Base-by-base conservation (phyloP, 371 early-diverging fungal species). In the Encephalitozoon cuniculi region DNA sequence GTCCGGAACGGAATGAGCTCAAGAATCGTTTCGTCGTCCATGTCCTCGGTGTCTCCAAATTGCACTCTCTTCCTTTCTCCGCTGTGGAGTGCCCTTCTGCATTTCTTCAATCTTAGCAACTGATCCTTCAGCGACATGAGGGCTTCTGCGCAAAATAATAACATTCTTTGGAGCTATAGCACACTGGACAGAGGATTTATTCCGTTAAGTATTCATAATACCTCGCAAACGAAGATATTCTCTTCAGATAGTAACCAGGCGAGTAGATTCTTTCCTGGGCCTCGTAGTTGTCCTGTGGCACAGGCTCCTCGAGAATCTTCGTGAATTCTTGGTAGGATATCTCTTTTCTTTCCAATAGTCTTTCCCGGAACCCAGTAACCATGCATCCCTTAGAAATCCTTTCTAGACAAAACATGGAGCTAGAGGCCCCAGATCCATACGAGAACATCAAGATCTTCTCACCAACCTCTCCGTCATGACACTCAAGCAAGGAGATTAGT, bases 371-470 rank as follows among this genome's bases (percentile, higher is more conserved):
- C 44, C 63, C 66, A 3, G 40, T 43, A 12, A 74, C 30, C 30
- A 66, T 64, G 40, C 68, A 74, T 21, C 75, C 75, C 25, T 75
- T 63, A 30, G 52, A 34, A 2, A 75, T 26, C 49, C 74, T 78
- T 70, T 74, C 55, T 37, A 79, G 32, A 39, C 43, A 43, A 55
- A 71, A 91, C 88, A 95, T 89, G 74, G 94, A 90, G 40, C 93
- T 89, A 53, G 94, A 91, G 41, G 92, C 90, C 39, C 97, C 97
- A 4, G 93, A 93, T 44, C 97, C 97, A 84, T 94, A 95, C 12
- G 95, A 94, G 87, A 92, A 95, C 75, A 94, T 30, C 44, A 88
- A 87, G 53, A 94, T 85, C 67, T 93, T 91, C 87, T 94, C 94
- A 86, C 87, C 83, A 39, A 87, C 43, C 82, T 85, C 39, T 9